Evolutionary conservation across 116 monocot genomes (phyloP).

Genomic region (Dioscorea cayenensis): DNA sequence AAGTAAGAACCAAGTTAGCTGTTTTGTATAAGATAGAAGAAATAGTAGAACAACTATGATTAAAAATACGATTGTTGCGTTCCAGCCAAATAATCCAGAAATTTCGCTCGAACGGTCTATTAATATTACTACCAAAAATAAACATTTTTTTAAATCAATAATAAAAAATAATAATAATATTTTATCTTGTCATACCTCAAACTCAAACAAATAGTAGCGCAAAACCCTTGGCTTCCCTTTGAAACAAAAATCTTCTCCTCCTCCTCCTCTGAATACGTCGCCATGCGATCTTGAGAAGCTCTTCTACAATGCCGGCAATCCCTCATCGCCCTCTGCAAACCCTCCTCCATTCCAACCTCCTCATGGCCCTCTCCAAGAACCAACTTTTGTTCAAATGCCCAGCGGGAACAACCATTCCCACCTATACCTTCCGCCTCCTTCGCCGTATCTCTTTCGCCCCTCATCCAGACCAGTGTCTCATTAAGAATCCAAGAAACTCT

Average conservation of each 20-base stretch:
- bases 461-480: background rate
- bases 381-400: background rate
- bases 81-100: no score
- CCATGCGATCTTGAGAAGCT: background rate
- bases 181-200: no score
- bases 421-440: constrained; percentile 1
- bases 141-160: no score
- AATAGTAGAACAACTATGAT: no score
- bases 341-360: background rate
- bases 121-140: no score
- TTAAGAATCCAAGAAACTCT: background rate
- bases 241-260: background rate
- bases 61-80: no score
- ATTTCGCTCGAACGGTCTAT: no score
- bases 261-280: background rate
- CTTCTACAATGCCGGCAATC: constrained; percentile 1
- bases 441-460: background rate
- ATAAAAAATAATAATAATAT: no score
- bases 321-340: background rate
- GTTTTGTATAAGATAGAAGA: no score
- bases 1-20: no score
- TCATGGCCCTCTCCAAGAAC: constrained; percentile 15
- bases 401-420: background rate
- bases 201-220: no score
- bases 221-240: background rate